A percentile compares a stretch with the other conserved stretches of the same genome.
phyloP scores from a whole-genome alignment of 495 filamentous ascomycete species.

The Lepidopterella palustris region DNA sequence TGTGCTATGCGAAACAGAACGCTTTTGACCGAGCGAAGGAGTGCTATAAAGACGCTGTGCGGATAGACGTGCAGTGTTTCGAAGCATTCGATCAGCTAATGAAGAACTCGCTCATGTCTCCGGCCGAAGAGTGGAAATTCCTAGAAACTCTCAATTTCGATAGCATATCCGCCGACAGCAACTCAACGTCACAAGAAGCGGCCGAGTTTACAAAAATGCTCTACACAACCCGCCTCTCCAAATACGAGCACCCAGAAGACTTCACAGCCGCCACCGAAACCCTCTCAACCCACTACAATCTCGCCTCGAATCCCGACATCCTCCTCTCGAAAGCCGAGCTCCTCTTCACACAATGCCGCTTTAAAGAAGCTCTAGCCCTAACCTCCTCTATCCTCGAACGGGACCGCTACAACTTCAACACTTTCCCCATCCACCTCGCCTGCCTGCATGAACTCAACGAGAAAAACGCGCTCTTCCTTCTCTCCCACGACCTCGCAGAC shows the following conservation, averaged over 20 bases:
- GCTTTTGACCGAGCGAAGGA: conserved; percentile 95
- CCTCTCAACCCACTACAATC: conserved; percentile 86
- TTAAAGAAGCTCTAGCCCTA: conserved; percentile 74
- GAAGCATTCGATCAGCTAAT: conserved; percentile 97
- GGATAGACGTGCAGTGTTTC: conserved; percentile 97
- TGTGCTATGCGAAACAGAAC: conserved; percentile 96
- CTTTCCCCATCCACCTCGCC: conserved; percentile 86
- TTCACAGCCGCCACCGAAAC: conserved; percentile 86
- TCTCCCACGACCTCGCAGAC: conserved; percentile 92
- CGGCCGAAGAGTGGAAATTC: conserved; percentile 90
- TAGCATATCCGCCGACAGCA: conserved; percentile 53
- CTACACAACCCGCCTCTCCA: conserved; percentile 92
- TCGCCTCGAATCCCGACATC: conserved; percentile 81
- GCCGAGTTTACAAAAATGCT: conserved; percentile 93
- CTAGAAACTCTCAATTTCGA: conserved; percentile 89
- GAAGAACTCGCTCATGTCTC: conserved; percentile 97
- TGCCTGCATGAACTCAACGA: conserved; percentile 82
- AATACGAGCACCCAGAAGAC: conserved; percentile 80
- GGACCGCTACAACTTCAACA: conserved; percentile 80
- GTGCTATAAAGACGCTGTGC: conserved; percentile 94
- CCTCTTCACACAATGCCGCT: conserved; percentile 90
- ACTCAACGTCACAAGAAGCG: conserved; percentile 64
- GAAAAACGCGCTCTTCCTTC: conserved; percentile 82
- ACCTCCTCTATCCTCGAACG: conserved; percentile 73
- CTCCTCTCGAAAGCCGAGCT: conserved; percentile 87